Conservation (phyloP, 345 rosid genomes). For the Hypericum androsaemum region DNA sequence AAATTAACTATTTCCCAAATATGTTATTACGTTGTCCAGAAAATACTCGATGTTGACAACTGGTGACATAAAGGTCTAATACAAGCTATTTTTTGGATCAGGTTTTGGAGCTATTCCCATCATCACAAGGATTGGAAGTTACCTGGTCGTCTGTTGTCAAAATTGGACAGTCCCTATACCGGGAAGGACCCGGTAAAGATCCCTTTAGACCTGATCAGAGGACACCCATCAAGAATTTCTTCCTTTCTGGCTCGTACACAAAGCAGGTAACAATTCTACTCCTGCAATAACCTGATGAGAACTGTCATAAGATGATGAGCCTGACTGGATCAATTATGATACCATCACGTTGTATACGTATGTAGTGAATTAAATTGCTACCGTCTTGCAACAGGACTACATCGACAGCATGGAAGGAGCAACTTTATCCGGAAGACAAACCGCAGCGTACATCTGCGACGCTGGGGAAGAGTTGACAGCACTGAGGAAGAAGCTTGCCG, state of each 20-base stretch:
- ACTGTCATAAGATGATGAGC: no score
- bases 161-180: conserved; percentile 86
- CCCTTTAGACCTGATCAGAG: conserved; percentile 96
- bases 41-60: no score
- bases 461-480: conserved; percentile 74
- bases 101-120: conserved; percentile 78
- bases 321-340: no score
- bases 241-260: conserved; percentile 92
- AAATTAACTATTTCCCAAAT: no score
- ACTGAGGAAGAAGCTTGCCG: conserved; percentile 49
- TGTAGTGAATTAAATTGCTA: neutral
- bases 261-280: conserved; percentile 52
- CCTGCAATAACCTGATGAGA: neutral
- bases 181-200: conserved; percentile 92
- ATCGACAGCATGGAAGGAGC: conserved; percentile 99
- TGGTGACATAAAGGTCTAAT: no score
- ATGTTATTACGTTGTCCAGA: no score
- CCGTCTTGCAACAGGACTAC: conserved; percentile 53
- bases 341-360: no score
- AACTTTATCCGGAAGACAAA: conserved; percentile 85
- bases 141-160: conserved; percentile 95
- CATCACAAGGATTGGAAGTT: conserved; percentile 75
- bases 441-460: conserved; percentile 72
- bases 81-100: conserved; percentile 15
- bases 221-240: conserved; percentile 83